Conservation (phyloP, 2,329 filamentous ascomycete species). For the Hymenoscyphus salicellus region DNA sequence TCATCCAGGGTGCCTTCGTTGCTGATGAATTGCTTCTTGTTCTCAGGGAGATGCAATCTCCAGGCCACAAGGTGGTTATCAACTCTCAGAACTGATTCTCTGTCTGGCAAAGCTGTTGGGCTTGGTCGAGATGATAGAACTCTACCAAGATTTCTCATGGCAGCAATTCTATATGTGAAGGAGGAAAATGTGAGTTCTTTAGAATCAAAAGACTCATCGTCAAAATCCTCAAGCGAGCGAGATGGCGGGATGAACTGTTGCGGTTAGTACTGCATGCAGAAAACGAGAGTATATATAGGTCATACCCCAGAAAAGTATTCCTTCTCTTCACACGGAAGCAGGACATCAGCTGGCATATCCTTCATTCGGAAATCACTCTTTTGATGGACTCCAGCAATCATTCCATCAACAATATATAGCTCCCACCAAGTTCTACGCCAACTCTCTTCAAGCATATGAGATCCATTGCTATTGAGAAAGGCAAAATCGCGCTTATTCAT, state of each 20-base stretch:
- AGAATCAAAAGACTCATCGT: conserved; percentile 61
- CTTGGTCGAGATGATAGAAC: conserved; percentile 57
- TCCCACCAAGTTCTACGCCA: conserved; percentile 91
- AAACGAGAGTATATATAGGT: neutral
- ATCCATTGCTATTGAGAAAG: conserved; percentile 57
- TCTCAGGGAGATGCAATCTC: conserved; percentile 70
- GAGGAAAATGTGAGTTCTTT: conserved; percentile 73
- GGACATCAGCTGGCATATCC: conserved; percentile 63
- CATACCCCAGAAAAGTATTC: conserved; percentile 22
- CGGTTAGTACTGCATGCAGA: conserved; percentile 33
- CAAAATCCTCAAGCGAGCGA: conserved; percentile 70
- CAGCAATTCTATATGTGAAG: conserved; percentile 79
- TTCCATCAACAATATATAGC: conserved; percentile 62
- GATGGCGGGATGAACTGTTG: conserved; percentile 56
- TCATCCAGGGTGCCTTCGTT: conserved; percentile 73
- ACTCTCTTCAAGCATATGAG: conserved; percentile 71
- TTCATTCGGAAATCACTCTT: conserved; percentile 66
- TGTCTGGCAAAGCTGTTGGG: conserved; percentile 49
- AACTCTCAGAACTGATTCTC: conserved; percentile 53
- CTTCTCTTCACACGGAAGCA: conserved; percentile 73
- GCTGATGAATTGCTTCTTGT: conserved; percentile 67
- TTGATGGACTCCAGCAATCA: conserved; percentile 75
- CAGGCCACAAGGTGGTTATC: conserved; percentile 64
- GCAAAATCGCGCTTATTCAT: conserved; percentile 70
- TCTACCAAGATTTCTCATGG: conserved; percentile 71